Base-by-base conservation (phyloP, 352 stramenopile genomes). In the Phytopythium helicoides region DNA sequence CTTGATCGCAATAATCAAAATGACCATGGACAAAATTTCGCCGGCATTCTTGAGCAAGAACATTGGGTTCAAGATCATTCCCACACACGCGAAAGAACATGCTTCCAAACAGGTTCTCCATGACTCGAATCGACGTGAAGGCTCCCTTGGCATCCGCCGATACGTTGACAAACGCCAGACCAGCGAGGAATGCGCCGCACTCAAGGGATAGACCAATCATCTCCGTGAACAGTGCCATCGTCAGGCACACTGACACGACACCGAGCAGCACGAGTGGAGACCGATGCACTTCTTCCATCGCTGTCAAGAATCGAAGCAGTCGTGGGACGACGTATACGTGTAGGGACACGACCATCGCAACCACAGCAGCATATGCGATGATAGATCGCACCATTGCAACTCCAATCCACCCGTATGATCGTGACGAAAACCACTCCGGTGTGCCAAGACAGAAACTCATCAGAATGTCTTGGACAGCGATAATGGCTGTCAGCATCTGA, bases 81-180 rank as follows among this genome's bases (percentile, higher is more conserved):
- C 85, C 18, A 95, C 84, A 23, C 82, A 92, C 40, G 81, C 85
- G 50, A 95, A 95, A 50, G n/a, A 93, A 95, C 82, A 95, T 93
- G 48, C 81, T 92, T 0, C 85, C 85, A 40, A 95, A 95, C 36
- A 95, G 48, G 50, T 93, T 93, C 58, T 95, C 85, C 65, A 95
- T 86, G 58, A 93, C 82, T 22, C 82, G 82, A 47, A 95, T 93
- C 7, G 83, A 92, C 41, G 75, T 87, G 57, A 93, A 87, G 8
- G 83, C 83, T 14, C 56, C 71, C 47, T 92, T 86, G 10, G 75
- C 80, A 26, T 84, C 74, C 15, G 52, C 60, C 14, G 80, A 86
- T 19, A 79, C 71, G 35, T 86, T 84, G 21, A 93, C 77, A 46
- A 95, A 95, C 21, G 82, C 82, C 14, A 95, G 41, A 3, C 85